Evolutionary conservation across 1,284 basidiomycete species (phyloP).

Genomic region (Vanrija sp.): DNA sequence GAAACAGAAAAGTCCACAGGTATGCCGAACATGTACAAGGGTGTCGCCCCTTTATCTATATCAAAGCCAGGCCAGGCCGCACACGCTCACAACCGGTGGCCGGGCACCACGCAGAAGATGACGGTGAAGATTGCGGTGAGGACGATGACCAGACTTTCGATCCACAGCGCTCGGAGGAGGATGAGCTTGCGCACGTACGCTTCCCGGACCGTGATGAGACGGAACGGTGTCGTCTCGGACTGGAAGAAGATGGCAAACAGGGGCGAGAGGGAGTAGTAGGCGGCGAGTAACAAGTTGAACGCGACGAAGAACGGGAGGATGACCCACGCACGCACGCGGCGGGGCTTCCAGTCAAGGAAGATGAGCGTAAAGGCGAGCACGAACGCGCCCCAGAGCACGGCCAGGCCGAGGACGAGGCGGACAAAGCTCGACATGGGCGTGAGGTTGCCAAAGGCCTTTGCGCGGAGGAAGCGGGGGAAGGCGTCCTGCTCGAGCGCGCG

Average conservation of each 20-base stretch:
- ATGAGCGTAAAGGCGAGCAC: slow-evolving; percentile 85
- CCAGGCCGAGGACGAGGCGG: slow-evolving; percentile 73
- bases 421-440: slow-evolving; percentile 85
- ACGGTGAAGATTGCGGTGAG: slow-evolving; percentile 42
- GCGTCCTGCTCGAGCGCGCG: slow-evolving; percentile 94
- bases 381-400: slow-evolving; percentile 87
- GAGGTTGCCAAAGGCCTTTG: slow-evolving; percentile 95
- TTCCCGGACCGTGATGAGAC: slow-evolving; percentile 80
- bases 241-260: slow-evolving; percentile 53
- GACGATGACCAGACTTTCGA: slow-evolving; percentile 47
- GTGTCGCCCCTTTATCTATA: too few relatives aligned
- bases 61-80: too few relatives aligned
- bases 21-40: too few relatives aligned
- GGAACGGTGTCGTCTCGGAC: slow-evolving; percentile 69
- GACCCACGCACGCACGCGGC: slow-evolving; percentile 88
- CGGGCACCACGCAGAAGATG: slow-evolving; percentile 43
- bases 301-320: slow-evolving; percentile 93
- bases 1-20: too few relatives aligned
- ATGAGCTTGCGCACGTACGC: slow-evolving; percentile 87
- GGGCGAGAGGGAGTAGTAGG: slow-evolving; percentile 95
- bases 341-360: slow-evolving; percentile 86
- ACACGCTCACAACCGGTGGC: slow-evolving; percentile 28
- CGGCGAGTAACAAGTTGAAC: slow-evolving; percentile 80
- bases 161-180: slow-evolving; percentile 79
- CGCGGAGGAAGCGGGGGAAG: slow-evolving; percentile 91